These are phyloP conservation scores for Cutaneotrichosporon arboriforme DNA, from an alignment of 1,284 basidiomycete species.

Conservation along the genomic window DNA sequence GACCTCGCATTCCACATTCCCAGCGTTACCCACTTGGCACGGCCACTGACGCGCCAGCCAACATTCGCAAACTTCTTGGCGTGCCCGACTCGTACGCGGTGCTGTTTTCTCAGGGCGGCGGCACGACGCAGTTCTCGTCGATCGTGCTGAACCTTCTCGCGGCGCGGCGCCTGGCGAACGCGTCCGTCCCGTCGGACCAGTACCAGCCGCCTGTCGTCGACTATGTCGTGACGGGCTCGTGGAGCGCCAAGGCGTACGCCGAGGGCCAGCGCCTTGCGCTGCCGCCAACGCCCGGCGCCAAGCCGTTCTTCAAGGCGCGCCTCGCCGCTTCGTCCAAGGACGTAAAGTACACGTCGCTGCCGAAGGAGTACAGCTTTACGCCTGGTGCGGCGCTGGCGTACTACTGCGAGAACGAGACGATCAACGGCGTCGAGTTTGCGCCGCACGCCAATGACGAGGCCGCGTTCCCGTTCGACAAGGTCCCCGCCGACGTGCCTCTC, in stretches of 20 bases:
- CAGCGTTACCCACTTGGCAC: too few species aligned
- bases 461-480: slow-evolving; percentile 77
- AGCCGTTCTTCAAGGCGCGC: slow-evolving; percentile 55
- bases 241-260: slow-evolving; percentile 78
- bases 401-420: slow-evolving; percentile 99
- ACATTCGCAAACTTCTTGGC: slow-evolving; percentile 66
- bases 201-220: slow-evolving; percentile 56
- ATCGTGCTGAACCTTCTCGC: slow-evolving; percentile 77
- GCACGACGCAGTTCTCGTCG: slow-evolving; percentile 80
- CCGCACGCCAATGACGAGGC: slow-evolving; percentile 58
- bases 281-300: slow-evolving; percentile 39
- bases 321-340: slow-evolving; percentile 64
- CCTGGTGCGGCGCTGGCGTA: slow-evolving; percentile 76
- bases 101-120: slow-evolving; percentile 88
- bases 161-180: slow-evolving; percentile 55
- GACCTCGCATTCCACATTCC: neutral
- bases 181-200: slow-evolving; percentile 42
- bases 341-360: slow-evolving; percentile 75
- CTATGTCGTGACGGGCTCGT: slow-evolving; percentile 85
- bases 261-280: slow-evolving; percentile 65
- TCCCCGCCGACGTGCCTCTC: slow-evolving; percentile 68
- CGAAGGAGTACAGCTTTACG: slow-evolving; percentile 73
- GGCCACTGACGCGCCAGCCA: slow-evolving; percentile 41
- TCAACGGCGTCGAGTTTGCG: slow-evolving; percentile 90
- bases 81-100: slow-evolving; percentile 80